Percentiles rank a stretch among this genome's conserved stretches.
phyloP scores from a whole-genome alignment of 2,329 filamentous ascomycete species.

The Pseudocercospora cruenta region DNA sequence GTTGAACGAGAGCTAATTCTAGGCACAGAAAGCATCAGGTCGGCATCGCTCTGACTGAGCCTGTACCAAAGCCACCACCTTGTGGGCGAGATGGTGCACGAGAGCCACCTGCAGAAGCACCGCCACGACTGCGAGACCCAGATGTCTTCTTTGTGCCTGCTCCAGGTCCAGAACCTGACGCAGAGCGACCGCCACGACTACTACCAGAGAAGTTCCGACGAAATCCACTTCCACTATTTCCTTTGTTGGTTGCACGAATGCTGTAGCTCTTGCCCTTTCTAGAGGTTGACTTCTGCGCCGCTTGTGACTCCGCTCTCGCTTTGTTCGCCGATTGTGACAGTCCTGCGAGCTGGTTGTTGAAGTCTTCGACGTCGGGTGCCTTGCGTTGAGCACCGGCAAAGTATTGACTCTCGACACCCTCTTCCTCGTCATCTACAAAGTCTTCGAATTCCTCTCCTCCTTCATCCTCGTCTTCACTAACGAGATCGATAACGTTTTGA shows the following conservation, averaged over 20 bases:
- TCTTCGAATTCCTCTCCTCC: conserved; percentile 9
- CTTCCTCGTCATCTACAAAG: conserved; percentile 11
- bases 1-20: background rate
- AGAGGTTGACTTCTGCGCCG: background rate
- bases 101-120: background rate
- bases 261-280: background rate
- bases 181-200: conserved; percentile 5
- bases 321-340: conserved; percentile 6
- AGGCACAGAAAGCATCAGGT: background rate
- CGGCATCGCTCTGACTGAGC: conserved; percentile 3
- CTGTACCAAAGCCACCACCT: background rate
- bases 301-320: conserved; percentile 1
- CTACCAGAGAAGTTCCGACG: conserved; percentile 5
- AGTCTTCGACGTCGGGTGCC: background rate
- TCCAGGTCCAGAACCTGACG: conserved; percentile 10
- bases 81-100: background rate
- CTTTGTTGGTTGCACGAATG: conserved; percentile 5
- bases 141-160: conserved; percentile 7
- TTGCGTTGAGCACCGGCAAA: background rate
- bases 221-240: background rate
- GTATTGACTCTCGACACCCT: conserved; percentile 6
- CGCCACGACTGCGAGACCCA: background rate
- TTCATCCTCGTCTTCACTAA: conserved; percentile 46
- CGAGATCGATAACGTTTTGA: conserved; percentile 52
- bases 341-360: background rate